These are phyloP conservation scores for Ottelia alismoides DNA, from an alignment of 106 monocot species.

Conservation along the genomic window DNA sequence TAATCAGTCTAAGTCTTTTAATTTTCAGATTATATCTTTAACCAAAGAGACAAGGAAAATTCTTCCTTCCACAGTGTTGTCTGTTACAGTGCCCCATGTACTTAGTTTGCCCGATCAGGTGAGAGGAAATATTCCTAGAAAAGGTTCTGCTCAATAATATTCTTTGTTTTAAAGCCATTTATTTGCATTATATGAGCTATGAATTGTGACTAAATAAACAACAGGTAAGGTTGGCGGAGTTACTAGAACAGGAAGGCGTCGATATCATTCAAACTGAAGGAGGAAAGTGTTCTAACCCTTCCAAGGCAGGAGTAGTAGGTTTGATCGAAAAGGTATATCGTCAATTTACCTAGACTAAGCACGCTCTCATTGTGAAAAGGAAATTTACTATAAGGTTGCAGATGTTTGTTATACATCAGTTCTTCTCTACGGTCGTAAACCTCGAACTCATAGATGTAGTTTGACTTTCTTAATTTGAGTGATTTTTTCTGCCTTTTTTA, in stretches of 20 bases:
- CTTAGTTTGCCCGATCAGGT: constrained; percentile 89
- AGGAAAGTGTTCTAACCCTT: constrained; percentile 77
- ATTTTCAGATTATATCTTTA: constrained; percentile 62
- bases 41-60: constrained; percentile 57
- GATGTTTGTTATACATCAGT: too few species aligned
- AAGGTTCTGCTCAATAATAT: not conserved
- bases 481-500: too few species aligned
- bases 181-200: too few species aligned
- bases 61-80: constrained; percentile 56
- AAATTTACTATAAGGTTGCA: too few species aligned
- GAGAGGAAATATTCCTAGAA: not conserved
- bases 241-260: constrained; percentile 81
- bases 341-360: too few species aligned
- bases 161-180: not conserved
- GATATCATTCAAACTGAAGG: constrained; percentile 98
- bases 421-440: too few species aligned
- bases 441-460: too few species aligned
- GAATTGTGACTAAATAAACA: too few species aligned
- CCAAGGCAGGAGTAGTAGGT: constrained; percentile 68
- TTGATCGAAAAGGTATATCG: constrained; percentile 91
- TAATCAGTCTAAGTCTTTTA: not conserved
- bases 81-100: constrained; percentile 87
- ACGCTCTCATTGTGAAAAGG: too few species aligned
- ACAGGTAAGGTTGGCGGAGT: constrained; percentile 77
- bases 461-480: too few species aligned